These are phyloP conservation scores for Lindgomyces ingoldianus DNA, from an alignment of 495 filamentous ascomycete genomes.

Conservation along the genomic window DNA sequence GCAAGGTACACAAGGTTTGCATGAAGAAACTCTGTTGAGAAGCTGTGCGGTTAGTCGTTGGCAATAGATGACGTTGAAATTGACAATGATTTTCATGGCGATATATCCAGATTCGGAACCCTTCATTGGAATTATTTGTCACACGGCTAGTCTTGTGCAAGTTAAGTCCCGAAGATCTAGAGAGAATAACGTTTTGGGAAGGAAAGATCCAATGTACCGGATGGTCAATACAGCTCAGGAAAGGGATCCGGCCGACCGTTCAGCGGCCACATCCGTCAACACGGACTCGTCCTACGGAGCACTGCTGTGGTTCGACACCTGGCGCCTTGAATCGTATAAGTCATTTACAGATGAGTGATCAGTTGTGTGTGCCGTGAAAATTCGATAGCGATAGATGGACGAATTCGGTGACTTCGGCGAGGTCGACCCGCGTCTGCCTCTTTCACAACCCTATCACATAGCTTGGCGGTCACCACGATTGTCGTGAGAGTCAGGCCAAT, in stretches of 20 bases:
- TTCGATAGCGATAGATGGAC: slow-evolving; percentile 7
- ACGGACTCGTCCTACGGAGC: background rate
- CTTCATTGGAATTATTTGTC: background rate
- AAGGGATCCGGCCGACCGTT: slow-evolving; percentile 16
- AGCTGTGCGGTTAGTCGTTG: background rate
- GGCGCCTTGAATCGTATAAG: background rate
- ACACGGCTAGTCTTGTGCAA: background rate
- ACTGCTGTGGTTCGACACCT: background rate
- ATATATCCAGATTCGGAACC: slow-evolving; percentile 8
- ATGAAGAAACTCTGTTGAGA: background rate
- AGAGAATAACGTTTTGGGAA: background rate
- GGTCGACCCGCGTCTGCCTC: slow-evolving; percentile 1
- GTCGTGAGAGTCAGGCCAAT: slow-evolving; percentile 1
- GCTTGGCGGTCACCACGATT: background rate
- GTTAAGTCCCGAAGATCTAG: background rate
- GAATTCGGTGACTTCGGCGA: slow-evolving; percentile 31
- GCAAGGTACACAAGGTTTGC: background rate
- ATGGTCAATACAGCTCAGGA: background rate
- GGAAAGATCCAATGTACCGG: background rate
- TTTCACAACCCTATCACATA: background rate
- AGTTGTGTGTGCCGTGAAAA: background rate
- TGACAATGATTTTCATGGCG: slow-evolving; percentile 21
- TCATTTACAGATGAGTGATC: background rate
- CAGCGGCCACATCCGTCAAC: slow-evolving; percentile 11
- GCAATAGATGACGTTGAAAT: slow-evolving; percentile 8